Conservation (phyloP, 179 eudicot species). For the Beta corolliflora region DNA sequence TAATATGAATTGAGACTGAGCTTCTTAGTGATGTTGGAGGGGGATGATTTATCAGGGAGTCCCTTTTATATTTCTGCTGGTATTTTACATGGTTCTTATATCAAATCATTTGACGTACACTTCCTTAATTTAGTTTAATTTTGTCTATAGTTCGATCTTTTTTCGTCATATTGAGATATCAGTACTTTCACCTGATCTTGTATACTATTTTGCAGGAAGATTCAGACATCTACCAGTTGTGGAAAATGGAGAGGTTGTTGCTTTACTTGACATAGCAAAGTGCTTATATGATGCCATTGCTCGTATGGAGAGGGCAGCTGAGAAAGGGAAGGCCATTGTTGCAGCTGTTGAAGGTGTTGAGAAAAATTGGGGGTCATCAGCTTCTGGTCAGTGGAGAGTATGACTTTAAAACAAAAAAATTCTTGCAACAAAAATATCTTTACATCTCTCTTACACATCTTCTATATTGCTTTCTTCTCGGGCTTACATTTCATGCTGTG, state of each 20-base stretch:
- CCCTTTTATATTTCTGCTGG: no score
- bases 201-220: slow-evolving; percentile 55
- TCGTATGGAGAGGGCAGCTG: slow-evolving; percentile 96
- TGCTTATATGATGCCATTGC: slow-evolving; percentile 98
- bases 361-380: slow-evolving; percentile 89
- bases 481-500: no score
- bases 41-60: no score
- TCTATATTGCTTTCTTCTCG: no score
- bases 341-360: slow-evolving; percentile 99
- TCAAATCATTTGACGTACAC: no score
- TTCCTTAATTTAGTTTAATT: no score
- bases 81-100: no score
- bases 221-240: slow-evolving; percentile 97
- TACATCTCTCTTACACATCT: neutral
- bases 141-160: no score
- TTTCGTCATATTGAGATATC: neutral
- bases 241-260: slow-evolving; percentile 91
- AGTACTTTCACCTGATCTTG: slow-evolving; percentile 1
- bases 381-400: slow-evolving; percentile 57
- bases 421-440: neutral
- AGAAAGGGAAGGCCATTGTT: slow-evolving; percentile 95
- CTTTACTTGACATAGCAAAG: slow-evolving; percentile 93
- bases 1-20: no score
- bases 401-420: neutral
- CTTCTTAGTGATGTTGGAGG: no score